phyloP scores from a whole-genome alignment of 2,329 filamentous ascomycete genomes.

The Pestalotiopsis sp. region DNA sequence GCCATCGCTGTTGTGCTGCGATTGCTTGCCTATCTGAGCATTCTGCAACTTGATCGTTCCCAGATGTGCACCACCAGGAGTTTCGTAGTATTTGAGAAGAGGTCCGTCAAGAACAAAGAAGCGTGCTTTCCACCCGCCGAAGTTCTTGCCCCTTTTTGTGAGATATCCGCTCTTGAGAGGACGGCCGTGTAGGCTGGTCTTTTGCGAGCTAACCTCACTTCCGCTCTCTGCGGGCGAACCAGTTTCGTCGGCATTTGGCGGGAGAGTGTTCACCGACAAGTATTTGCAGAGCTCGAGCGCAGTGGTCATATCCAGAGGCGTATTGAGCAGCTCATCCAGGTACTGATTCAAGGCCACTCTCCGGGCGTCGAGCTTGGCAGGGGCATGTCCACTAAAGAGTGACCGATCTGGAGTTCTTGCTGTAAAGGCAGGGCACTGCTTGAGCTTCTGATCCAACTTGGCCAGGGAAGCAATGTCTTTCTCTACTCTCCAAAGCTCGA shows the following conservation, averaged over 20 bases:
- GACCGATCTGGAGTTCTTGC: conserved; percentile 81
- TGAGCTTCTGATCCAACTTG: conserved; percentile 81
- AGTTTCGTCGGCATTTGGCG: conserved; percentile 63
- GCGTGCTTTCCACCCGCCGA: conserved; percentile 94
- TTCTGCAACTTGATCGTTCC: conserved; percentile 91
- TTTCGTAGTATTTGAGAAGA: conserved; percentile 86
- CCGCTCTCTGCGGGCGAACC: conserved; percentile 38
- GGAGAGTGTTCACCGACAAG: conserved; percentile 70
- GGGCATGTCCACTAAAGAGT: conserved; percentile 89
- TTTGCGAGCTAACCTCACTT: conserved; percentile 40
- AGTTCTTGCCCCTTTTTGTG: conserved; percentile 97
- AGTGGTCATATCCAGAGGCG: conserved; percentile 74
- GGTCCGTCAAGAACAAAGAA: conserved; percentile 65
- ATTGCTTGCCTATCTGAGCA: conserved; percentile 94
- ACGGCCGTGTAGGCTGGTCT: conserved; percentile 63
- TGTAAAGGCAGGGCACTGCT: conserved; percentile 71
- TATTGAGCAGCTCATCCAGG: conserved; percentile 83
- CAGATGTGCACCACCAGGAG: conserved; percentile 84
- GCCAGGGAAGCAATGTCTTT: conserved; percentile 84
- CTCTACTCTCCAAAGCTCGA: conserved; percentile 91
- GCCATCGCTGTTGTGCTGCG: conserved; percentile 63
- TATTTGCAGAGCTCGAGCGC: conserved; percentile 87
- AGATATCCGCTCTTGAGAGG: conserved; percentile 85
- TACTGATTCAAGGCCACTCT: conserved; percentile 81
- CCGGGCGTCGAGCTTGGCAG: conserved; percentile 88